Evolutionary conservation across 169 alveolate species (phyloP), one percentile per base, ranked within the genome.

Genomic region (Plasmodium reichenowi): DNA sequence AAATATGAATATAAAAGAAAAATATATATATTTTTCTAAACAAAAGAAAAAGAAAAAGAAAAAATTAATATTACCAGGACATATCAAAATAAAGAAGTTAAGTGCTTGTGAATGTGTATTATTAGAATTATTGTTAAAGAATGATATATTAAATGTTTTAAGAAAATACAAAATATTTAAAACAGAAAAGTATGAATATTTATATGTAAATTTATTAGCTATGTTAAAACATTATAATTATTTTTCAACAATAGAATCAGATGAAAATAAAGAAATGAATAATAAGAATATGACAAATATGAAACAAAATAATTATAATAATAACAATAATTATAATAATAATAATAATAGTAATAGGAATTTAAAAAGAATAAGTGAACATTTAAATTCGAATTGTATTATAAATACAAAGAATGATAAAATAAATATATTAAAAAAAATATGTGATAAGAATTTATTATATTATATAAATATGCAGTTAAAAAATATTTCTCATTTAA

Each of bases 221-320:
- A 83, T 83, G 91, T 10, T 83, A 26, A 83, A 83, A 64, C 83
- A 83, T 83, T 83, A 83, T 63, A 83, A 83, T 67, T 83, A 83
- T 83, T 83, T 83, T 48, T 67, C 74, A 5, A 38, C 9, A 38
- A 2, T 47, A 3, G 74, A 83, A 4, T 56, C 38, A 54, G 15
- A 15, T 3, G 71, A 52, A 3, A 64, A 29, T 59, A 62, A 76
- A 45, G 17, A 54, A 20, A 62, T 13, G 45, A 68, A 9, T 22
- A n/a, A 17, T 17, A 68, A 68, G 17, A 62, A 8, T 20, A 17
- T 62, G 6, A 10, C 20, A 7, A 63, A 63, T 10, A 38, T 6
- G 0, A 7, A 38, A 10, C 47, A 2, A 43, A 24, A 13, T 3
- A 10, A 38, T 54, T n/a, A 17, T 17, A 12, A 24, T n/a, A 26